phyloP scores from a whole-genome alignment of 73 alveolate species.

The Paramecium sonneborni region DNA sequence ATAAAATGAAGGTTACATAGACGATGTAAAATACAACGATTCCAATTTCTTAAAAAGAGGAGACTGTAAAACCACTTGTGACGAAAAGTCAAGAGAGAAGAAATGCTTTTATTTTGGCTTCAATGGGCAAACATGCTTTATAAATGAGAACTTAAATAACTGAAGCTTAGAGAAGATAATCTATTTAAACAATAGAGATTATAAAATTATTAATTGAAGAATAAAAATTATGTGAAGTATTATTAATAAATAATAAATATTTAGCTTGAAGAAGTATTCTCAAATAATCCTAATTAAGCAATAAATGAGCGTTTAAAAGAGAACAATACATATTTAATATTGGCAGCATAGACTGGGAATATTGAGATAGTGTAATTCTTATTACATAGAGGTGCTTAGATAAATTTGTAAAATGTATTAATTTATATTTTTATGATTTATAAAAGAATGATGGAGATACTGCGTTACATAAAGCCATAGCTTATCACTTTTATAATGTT shows the following conservation, averaged over 20 bases:
- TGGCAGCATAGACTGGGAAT: slow-evolving; percentile 32
- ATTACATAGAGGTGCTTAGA: neutral
- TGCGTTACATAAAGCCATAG: slow-evolving; percentile 32
- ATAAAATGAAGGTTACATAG: neutral
- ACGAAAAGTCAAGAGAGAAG: neutral
- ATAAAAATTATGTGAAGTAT: neutral
- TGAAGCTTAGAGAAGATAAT: neutral
- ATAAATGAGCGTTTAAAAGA: neutral
- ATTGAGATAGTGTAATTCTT: slow-evolving; percentile 1
- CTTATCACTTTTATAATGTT: neutral
- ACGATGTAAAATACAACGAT: neutral
- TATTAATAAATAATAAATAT: neutral
- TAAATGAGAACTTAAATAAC: neutral
- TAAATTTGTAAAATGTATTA: slow-evolving; percentile 30
- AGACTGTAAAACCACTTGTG: neutral
- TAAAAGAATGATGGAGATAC: slow-evolving; percentile 14
- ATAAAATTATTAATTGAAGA: neutral
- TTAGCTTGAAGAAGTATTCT: neutral
- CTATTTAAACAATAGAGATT: neutral
- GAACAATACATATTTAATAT: neutral
- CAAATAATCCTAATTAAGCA: neutral
- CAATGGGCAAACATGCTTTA: slow-evolving; percentile 6
- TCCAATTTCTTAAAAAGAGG: neutral
- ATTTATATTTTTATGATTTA: neutral
- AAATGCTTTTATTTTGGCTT: neutral